Evolutionary conservation across 83 land plant genomes (phyloP).

Genomic region (Thuja plicata): DNA sequence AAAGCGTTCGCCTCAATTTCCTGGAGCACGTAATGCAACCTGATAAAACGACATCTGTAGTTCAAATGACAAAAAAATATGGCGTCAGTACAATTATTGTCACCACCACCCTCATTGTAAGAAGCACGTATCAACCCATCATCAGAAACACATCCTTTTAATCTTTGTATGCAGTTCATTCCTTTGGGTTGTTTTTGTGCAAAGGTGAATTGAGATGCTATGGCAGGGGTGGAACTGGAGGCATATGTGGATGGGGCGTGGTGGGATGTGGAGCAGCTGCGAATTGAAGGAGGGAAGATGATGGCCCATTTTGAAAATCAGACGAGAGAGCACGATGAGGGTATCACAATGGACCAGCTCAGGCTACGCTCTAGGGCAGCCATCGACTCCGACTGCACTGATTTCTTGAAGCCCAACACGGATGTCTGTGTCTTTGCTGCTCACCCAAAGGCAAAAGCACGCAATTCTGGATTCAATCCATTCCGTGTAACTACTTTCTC

Average conservation of each 20-base stretch:
- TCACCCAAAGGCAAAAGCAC: not conserved
- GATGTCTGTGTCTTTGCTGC: conserved; percentile 6
- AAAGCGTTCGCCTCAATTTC: too few relatives aligned
- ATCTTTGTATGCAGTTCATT: too few relatives aligned
- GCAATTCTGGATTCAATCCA: not conserved
- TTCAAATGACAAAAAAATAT: too few relatives aligned
- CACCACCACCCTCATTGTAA: too few relatives aligned
- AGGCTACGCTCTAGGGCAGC: not conserved
- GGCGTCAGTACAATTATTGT: too few relatives aligned
- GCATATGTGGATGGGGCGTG: conserved; percentile 4
- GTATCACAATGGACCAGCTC: not conserved
- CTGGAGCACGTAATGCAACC: too few relatives aligned
- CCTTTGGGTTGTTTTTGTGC: not conserved
- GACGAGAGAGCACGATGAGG: not conserved
- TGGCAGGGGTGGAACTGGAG: conserved; percentile 6
- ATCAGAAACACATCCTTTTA: too few relatives aligned
- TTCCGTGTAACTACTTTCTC: not conserved
- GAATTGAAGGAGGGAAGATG: conserved; percentile 1
- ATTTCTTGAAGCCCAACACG: not conserved
- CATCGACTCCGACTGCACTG: not conserved
- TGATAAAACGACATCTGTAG: too few relatives aligned
- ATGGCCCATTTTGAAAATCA: not conserved
- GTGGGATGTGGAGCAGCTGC: conserved; percentile 9
- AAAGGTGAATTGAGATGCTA: not conserved
- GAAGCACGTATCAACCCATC: too few relatives aligned